Percentiles rank a stretch among this genome's conserved stretches.
These are phyloP conservation scores for Populus alba DNA, from an alignment of 345 rosid genomes.

Conservation along the genomic window DNA sequence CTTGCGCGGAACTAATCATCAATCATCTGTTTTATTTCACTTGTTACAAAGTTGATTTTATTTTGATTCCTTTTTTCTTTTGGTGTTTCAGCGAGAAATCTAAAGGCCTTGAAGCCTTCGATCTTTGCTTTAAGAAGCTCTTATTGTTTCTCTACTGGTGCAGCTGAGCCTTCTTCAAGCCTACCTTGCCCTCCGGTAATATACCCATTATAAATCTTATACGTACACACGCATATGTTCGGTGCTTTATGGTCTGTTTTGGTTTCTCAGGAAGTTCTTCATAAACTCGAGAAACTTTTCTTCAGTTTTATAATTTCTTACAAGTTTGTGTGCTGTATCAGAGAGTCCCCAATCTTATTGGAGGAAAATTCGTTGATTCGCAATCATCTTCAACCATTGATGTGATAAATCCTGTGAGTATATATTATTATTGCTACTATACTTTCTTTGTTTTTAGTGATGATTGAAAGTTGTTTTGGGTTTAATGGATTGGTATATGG, in stretches of 20 bases:
- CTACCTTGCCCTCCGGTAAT: conserved; percentile 49
- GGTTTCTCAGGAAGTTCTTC: background rate
- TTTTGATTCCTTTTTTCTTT: background rate
- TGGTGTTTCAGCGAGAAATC: conserved; percentile 45
- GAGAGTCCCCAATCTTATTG: conserved; percentile 90
- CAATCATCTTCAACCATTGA: conserved; percentile 58
- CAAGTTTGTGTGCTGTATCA: conserved; percentile 24
- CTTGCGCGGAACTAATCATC: background rate
- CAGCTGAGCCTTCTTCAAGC: conserved; percentile 46
- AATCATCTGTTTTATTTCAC: background rate
- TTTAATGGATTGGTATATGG: background rate
- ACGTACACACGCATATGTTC: background rate
- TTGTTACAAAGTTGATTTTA: background rate
- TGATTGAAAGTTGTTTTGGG: background rate
- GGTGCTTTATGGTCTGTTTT: background rate
- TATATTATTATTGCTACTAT: background rate
- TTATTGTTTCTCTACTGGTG: conserved; percentile 48
- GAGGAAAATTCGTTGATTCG: conserved; percentile 75
- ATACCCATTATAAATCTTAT: background rate
- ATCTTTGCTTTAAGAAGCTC: conserved; percentile 32
- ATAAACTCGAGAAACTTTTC: background rate
- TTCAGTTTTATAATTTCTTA: background rate
- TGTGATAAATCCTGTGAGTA: conserved; percentile 84
- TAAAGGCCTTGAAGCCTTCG: conserved; percentile 48
- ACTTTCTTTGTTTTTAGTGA: background rate